A percentile compares a stretch with the other conserved stretches of the same genome.
phyloP scores from a whole-genome alignment of 768 basidiomycete genomes.

The Rhizopogon roseolus region DNA sequence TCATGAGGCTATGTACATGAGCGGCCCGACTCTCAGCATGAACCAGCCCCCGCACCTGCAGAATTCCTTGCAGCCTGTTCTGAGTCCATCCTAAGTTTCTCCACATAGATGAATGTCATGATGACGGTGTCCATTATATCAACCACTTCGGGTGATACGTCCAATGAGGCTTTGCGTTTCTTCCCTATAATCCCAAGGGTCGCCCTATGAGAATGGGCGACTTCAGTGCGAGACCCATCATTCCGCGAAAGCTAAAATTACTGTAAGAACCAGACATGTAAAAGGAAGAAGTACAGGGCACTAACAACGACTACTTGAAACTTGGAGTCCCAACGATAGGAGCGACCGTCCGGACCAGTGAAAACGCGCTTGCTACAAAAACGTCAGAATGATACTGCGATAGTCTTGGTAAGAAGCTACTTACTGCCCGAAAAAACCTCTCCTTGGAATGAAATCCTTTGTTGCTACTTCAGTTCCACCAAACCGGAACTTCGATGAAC shows the following conservation, averaged over 20 bases:
- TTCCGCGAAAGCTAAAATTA: slow-evolving; percentile 6
- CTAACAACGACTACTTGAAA: slow-evolving; percentile 8
- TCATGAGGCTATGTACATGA: too few relatives aligned
- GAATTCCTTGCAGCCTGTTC: slow-evolving; percentile 4
- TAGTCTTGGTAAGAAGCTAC: neutral
- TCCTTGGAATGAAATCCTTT: slow-evolving; percentile 19
- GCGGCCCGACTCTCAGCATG: too few relatives aligned
- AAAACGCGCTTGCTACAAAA: neutral
- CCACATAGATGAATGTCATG: slow-evolving; percentile 17
- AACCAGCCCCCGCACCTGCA: too few relatives aligned
- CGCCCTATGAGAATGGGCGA: slow-evolving; percentile 16
- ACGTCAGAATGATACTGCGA: neutral
- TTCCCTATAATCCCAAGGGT: slow-evolving; percentile 4
- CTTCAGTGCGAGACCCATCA: slow-evolving; percentile 7
- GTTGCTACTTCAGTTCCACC: slow-evolving; percentile 20
- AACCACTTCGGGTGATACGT: slow-evolving; percentile 13
- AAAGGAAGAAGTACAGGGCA: neutral
- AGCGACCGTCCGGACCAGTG: too few relatives aligned
- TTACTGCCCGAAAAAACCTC: slow-evolving; percentile 20
- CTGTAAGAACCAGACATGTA: too few relatives aligned
- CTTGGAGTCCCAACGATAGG: slow-evolving; percentile 2
- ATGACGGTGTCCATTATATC: slow-evolving; percentile 23
- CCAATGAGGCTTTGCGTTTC: slow-evolving; percentile 13
- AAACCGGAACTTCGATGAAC: slow-evolving; percentile 26
- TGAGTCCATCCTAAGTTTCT: slow-evolving; percentile 14